Conservation (phyloP, 495 filamentous ascomycete species). For the Penicillium silybi region DNA sequence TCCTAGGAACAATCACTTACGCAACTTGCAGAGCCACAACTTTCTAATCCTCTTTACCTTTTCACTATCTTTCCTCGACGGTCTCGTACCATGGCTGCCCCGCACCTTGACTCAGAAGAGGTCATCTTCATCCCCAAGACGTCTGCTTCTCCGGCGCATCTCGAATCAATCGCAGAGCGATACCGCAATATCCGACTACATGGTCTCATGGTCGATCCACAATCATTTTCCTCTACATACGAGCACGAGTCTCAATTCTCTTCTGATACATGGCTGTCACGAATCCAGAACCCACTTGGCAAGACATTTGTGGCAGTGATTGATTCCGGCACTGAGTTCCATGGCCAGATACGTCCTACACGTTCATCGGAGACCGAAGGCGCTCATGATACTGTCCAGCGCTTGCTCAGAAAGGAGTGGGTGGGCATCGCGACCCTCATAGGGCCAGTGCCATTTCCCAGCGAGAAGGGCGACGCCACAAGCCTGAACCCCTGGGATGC, state of each 20-base stretch:
- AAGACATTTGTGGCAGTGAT: conserved; percentile 39
- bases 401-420: conserved; percentile 20
- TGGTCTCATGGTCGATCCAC: conserved; percentile 26
- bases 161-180: conserved; percentile 10
- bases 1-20: no score
- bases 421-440: conserved; percentile 24
- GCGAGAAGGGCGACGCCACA: conserved; percentile 17
- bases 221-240: conserved; percentile 48
- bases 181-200: conserved; percentile 27
- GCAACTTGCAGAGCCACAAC: neutral
- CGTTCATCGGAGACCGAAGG: neutral
- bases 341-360: neutral
- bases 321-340: conserved; percentile 1
- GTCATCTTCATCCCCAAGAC: conserved; percentile 16
- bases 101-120: neutral
- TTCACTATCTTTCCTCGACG: neutral
- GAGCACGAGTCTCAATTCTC: conserved; percentile 39
- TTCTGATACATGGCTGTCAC: conserved; percentile 37
- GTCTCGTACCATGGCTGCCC: conserved; percentile 1
- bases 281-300: conserved; percentile 42
- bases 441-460: conserved; percentile 19
- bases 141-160: conserved; percentile 2
- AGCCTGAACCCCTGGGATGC: conserved; percentile 5
- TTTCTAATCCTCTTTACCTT: neutral
- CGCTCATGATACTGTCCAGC: conserved; percentile 1